Percentiles rank a stretch among this genome's conserved stretches.
These are phyloP conservation scores for Aspergillus pseudonomiae DNA, from an alignment of 2,329 filamentous ascomycete species.

Conservation along the genomic window DNA sequence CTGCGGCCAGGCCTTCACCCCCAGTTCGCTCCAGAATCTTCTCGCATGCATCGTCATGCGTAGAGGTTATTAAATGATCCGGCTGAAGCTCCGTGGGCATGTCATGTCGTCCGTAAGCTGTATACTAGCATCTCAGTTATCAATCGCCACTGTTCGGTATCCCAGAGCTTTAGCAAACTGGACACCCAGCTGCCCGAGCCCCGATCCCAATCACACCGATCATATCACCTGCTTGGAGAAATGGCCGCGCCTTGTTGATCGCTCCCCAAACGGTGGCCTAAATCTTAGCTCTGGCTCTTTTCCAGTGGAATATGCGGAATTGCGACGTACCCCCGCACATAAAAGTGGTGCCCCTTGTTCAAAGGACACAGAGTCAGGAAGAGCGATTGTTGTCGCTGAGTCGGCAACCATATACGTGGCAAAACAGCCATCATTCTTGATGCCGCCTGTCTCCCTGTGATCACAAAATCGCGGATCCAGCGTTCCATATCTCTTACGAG, in stretches of 20 bases:
- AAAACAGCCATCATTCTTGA: conserved; percentile 15
- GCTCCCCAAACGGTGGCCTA: conserved; percentile 16
- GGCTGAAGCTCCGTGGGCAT: background rate
- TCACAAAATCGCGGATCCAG: conserved; percentile 16
- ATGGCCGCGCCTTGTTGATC: background rate
- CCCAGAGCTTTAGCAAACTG: conserved; percentile 16
- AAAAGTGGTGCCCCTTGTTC: conserved; percentile 18
- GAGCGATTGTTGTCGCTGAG: conserved; percentile 6
- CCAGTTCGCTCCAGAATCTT: conserved; percentile 1
- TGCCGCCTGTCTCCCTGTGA: conserved; percentile 12
- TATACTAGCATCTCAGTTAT: conserved; percentile 11
- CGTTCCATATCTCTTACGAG: background rate
- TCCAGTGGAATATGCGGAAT: background rate
- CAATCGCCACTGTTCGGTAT: conserved; percentile 14
- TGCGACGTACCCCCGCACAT: conserved; percentile 16
- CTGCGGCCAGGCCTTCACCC: conserved; percentile 8
- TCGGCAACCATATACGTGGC: conserved; percentile 19
- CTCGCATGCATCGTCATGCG: background rate
- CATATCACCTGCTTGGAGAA: background rate
- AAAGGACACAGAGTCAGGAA: conserved; percentile 15
- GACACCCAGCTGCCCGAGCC: conserved; percentile 16
- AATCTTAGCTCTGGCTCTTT: background rate
- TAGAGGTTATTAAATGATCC: background rate
- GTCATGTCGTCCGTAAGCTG: conserved; percentile 2
- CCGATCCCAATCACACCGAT: conserved; percentile 16